phyloP scores from a whole-genome alignment of 164 flowering plant species.

The Houttuynia cordata region DNA sequence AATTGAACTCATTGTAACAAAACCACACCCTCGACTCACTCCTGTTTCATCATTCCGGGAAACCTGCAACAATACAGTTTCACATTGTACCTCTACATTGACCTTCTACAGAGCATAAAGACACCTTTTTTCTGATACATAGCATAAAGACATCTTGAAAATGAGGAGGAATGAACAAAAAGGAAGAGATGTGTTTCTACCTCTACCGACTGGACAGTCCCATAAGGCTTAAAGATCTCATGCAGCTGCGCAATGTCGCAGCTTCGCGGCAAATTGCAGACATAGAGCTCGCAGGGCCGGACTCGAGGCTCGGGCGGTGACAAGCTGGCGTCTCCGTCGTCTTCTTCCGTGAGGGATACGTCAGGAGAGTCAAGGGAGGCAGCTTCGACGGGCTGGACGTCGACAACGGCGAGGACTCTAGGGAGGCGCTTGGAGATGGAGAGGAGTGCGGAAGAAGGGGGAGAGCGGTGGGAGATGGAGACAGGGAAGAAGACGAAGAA shows the following conservation, averaged over 20 bases:
- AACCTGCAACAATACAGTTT: conserved; percentile 19
- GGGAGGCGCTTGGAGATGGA: not conserved
- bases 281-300: conserved; percentile 26
- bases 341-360: not conserved
- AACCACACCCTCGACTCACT: conserved; percentile 32
- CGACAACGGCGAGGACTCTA: conserved; percentile 7
- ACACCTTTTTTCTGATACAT: too few relatives aligned
- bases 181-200: conserved; percentile 4
- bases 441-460: not conserved
- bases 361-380: conserved; percentile 2
- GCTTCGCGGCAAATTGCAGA: conserved; percentile 35
- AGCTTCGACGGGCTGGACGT: conserved; percentile 2
- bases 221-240: conserved; percentile 27
- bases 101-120: not conserved
- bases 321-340: not conserved
- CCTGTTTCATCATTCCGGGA: conserved; percentile 34
- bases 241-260: conserved; percentile 22
- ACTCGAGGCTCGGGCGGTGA: not conserved
- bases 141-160: not conserved
- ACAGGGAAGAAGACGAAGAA: not conserved
- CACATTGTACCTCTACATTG: not conserved
- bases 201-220: conserved; percentile 30
- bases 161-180: not conserved
- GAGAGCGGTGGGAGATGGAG: not conserved
- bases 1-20: conserved; percentile 29